These are phyloP conservation scores for Sarcodon aspratus DNA, from an alignment of 768 basidiomycete species.

Conservation along the genomic window DNA sequence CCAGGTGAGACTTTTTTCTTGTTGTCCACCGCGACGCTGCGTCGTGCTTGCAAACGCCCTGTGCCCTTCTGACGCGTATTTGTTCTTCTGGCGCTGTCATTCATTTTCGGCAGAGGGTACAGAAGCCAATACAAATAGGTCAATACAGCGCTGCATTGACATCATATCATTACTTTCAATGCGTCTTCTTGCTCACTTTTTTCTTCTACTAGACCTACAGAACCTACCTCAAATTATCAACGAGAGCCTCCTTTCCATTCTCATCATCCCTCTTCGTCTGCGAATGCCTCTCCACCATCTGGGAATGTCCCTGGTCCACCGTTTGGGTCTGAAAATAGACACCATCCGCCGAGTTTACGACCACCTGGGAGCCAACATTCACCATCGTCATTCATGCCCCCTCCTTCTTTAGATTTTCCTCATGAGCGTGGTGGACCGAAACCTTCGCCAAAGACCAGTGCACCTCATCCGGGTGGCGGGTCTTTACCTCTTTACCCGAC, in stretches of 20 bases:
- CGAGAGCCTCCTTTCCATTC: slow-evolving; percentile 6
- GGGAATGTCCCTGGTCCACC: slow-evolving; percentile 13
- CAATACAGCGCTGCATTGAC: too few species aligned
- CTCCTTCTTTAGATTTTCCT: slow-evolving; percentile 2
- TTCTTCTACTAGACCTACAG: too few species aligned
- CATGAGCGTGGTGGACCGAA: slow-evolving; percentile 1
- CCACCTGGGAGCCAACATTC: slow-evolving; percentile 5
- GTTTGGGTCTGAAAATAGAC: slow-evolving; percentile 13
- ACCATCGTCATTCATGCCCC: slow-evolving; percentile 1
- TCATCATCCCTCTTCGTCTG: slow-evolving; percentile 6
- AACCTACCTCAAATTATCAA: neutral
- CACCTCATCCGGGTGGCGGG: slow-evolving; percentile 9
- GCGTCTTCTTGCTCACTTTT: too few species aligned
- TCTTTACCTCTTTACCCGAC: slow-evolving; percentile 13
- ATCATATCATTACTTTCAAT: too few species aligned
- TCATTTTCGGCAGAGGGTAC: too few species aligned
- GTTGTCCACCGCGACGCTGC: neutral
- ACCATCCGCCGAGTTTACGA: slow-evolving; percentile 7
- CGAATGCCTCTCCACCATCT: slow-evolving; percentile 4
- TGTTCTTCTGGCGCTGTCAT: too few species aligned
- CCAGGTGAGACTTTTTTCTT: neutral
- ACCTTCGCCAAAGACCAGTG: slow-evolving; percentile 1
- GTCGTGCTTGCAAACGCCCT: too few species aligned
- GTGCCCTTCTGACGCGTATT: too few species aligned
- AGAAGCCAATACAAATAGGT: too few species aligned